phyloP scores from a whole-genome alignment of 2,329 filamentous ascomycete species.

The Colletotrichum sp. region DNA sequence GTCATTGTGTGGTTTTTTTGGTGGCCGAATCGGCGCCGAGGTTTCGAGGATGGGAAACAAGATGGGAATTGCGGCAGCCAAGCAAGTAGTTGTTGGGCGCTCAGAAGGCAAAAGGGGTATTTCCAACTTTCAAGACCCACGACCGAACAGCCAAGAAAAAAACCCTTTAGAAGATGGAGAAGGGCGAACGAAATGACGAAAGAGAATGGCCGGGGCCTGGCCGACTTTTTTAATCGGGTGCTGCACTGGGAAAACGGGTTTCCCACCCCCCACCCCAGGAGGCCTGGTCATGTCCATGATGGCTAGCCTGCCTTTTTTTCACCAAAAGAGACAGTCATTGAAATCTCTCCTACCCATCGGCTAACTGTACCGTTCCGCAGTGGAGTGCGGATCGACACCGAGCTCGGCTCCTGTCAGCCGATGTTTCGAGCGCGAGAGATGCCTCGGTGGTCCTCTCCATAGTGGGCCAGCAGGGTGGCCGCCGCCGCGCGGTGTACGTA shows the following conservation, averaged over 20 bases:
- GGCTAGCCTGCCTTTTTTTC: not conserved
- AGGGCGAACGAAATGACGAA: conserved; percentile 6
- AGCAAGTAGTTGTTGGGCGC: not conserved
- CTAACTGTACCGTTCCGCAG: conserved; percentile 11
- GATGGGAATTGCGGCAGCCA: not conserved
- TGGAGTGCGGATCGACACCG: conserved; percentile 20
- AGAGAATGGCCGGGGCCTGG: not conserved
- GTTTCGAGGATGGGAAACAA: not conserved
- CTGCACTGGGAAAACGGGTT: not conserved
- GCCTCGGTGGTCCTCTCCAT: not conserved
- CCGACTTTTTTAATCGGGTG: conserved; percentile 9
- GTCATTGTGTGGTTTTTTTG: not conserved
- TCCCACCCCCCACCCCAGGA: not conserved
- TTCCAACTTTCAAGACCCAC: not conserved
- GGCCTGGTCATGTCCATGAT: conserved; percentile 13
- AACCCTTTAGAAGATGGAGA: not conserved
- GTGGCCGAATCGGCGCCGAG: conserved; percentile 16
- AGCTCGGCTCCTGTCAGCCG: conserved; percentile 12
- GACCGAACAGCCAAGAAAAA: not conserved
- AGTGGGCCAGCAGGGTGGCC: not conserved
- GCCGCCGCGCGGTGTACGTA: not conserved
- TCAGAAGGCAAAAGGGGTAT: not conserved
- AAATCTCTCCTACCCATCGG: not conserved
- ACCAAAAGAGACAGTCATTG: not conserved
- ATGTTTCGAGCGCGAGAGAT: conserved; percentile 15